Evolutionary conservation across 2,329 filamentous ascomycete genomes (phyloP).

Genomic region (Fusarium cicatricum): DNA sequence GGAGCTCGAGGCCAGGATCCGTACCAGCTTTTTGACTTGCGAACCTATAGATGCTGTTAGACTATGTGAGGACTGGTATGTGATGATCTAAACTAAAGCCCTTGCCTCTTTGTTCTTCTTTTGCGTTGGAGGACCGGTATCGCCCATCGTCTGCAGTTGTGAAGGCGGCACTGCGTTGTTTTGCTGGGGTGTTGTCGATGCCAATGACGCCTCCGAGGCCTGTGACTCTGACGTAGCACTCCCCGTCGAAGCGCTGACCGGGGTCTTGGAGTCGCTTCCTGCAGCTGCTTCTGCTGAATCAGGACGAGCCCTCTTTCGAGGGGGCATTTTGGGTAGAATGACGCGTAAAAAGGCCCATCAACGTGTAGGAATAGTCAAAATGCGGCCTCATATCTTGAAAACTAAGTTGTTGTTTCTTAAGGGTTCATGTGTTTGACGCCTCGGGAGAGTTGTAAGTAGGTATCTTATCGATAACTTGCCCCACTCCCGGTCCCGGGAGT

Average conservation of each 20-base stretch:
- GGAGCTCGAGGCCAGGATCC: conserved; percentile 65
- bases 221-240: conserved; percentile 43
- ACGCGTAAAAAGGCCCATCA: conserved; percentile 15
- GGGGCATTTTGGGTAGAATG: conserved; percentile 39
- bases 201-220: conserved; percentile 31
- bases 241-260: conserved; percentile 22
- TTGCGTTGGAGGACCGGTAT: conserved; percentile 4
- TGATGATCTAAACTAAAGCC: background rate
- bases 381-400: conserved; percentile 9
- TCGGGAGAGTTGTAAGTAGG: conserved; percentile 15
- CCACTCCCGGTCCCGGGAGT: conserved; percentile 15
- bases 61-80: background rate
- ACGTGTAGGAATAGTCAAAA: background rate
- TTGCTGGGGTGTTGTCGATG: conserved; percentile 28
- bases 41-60: conserved; percentile 49
- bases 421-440: conserved; percentile 35
- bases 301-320: conserved; percentile 47
- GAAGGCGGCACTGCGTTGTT: conserved; percentile 24
- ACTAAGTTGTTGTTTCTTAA: conserved; percentile 14
- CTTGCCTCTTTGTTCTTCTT: conserved; percentile 30
- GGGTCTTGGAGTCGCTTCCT: conserved; percentile 20
- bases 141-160: conserved; percentile 26
- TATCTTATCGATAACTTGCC: background rate
- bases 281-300: conserved; percentile 39
- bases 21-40: conserved; percentile 68